Conservation (phyloP, 1,284 basidiomycete species). For the Cerioporus squamosus region DNA sequence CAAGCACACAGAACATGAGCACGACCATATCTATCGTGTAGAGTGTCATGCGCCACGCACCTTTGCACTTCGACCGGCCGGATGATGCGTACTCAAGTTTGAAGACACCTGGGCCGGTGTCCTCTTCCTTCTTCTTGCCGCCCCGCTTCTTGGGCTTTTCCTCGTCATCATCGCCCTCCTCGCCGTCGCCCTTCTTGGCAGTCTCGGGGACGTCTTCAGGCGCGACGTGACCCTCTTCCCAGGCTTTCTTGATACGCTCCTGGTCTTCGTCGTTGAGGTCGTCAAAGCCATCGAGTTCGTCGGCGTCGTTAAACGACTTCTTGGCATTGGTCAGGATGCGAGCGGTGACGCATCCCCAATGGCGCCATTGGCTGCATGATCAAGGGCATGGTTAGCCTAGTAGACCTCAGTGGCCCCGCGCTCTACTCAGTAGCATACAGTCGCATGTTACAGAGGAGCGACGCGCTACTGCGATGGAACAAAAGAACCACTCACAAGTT, state of each 20-base stretch:
- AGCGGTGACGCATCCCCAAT: slow-evolving; percentile 82
- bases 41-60: slow-evolving; percentile 16
- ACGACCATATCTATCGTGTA: background rate
- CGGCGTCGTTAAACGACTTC: slow-evolving; percentile 56
- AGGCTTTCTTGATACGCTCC: slow-evolving; percentile 68
- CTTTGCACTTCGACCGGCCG: slow-evolving; percentile 35
- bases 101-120: slow-evolving; percentile 29
- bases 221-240: slow-evolving; percentile 74
- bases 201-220: slow-evolving; percentile 78
- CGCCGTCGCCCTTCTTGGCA: slow-evolving; percentile 61
- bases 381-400: background rate
- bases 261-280: slow-evolving; percentile 69
- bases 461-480: too few species aligned
- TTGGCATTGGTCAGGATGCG: slow-evolving; percentile 79
- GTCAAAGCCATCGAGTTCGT: slow-evolving; percentile 77
- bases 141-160: slow-evolving; percentile 37
- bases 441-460: background rate
- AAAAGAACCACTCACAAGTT: slow-evolving; percentile 59
- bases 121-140: slow-evolving; percentile 30
- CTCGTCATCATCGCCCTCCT: slow-evolving; percentile 48
- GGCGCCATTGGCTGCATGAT: slow-evolving; percentile 66
- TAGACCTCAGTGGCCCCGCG: background rate
- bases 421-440: background rate
- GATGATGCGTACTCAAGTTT: slow-evolving; percentile 37
- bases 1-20: background rate